Evolutionary conservation across 495 filamentous ascomycete genomes (phyloP).

Genomic region (Articulospora tetracladia): DNA sequence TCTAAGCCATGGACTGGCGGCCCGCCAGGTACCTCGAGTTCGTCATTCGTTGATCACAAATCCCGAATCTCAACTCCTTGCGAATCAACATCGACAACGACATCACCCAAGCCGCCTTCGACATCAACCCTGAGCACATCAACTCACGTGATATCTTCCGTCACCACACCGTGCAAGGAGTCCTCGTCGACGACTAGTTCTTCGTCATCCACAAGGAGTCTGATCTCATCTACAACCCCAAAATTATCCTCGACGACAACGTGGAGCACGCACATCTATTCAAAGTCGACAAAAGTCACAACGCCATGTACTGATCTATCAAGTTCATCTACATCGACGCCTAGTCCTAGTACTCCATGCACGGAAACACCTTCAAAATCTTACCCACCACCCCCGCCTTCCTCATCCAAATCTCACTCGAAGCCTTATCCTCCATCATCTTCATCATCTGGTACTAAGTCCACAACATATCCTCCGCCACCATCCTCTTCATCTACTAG

Average conservation of each 20-base stretch:
- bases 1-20: not conserved
- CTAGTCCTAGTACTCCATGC: not conserved
- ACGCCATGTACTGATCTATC: not conserved
- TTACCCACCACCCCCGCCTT: not conserved
- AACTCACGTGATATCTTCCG: not conserved
- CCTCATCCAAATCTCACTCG: not conserved
- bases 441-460: not conserved
- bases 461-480: not conserved
- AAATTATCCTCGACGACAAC: not conserved
- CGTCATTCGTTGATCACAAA: not conserved
- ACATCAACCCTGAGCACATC: not conserved
- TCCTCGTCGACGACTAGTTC: not conserved
- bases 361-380: not conserved
- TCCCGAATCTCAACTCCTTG: not conserved
- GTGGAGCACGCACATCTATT: not conserved
- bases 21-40: not conserved
- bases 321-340: not conserved
- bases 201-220: not conserved
- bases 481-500: not conserved
- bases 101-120: not conserved
- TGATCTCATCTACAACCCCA: not conserved
- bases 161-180: not conserved
- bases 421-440: not conserved
- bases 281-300: not conserved
- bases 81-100: not conserved